Conservation (phyloP, 2,329 filamentous ascomycete genomes). For the Penicillium decumbens region DNA sequence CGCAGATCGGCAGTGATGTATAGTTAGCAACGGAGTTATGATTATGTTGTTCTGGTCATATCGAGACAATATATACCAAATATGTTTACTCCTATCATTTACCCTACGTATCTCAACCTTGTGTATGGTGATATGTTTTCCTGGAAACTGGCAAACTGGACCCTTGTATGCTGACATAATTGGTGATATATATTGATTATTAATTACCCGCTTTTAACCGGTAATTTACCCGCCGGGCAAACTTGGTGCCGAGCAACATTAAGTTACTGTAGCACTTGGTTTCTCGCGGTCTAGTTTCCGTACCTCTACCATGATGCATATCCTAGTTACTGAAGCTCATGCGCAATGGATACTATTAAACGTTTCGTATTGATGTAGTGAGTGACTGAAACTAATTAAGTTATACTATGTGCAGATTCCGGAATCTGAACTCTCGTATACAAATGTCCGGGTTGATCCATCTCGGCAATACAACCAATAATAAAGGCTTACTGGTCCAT, state of each 20-base stretch:
- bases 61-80: too few relatives aligned
- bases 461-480: background rate
- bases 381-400: background rate
- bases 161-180: background rate
- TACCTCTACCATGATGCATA: too few relatives aligned
- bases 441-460: background rate
- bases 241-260: too few relatives aligned
- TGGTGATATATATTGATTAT: constrained; percentile 12
- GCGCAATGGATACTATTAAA: background rate
- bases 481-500: constrained; percentile 17
- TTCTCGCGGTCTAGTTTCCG: too few relatives aligned
- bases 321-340: too few relatives aligned
- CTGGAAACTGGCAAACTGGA: too few relatives aligned
- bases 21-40: background rate
- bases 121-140: background rate
- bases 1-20: constrained; percentile 1
- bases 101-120: too few relatives aligned
- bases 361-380: background rate
- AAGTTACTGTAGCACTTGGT: too few relatives aligned
- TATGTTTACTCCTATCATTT: too few relatives aligned
- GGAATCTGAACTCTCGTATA: too few relatives aligned
- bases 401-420: background rate
- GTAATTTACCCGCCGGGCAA: too few relatives aligned
- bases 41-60: too few relatives aligned
- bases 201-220: constrained; percentile 6